Base-by-base conservation (phyloP, 2,329 filamentous ascomycete species). In the Diaporthe sp. region DNA sequence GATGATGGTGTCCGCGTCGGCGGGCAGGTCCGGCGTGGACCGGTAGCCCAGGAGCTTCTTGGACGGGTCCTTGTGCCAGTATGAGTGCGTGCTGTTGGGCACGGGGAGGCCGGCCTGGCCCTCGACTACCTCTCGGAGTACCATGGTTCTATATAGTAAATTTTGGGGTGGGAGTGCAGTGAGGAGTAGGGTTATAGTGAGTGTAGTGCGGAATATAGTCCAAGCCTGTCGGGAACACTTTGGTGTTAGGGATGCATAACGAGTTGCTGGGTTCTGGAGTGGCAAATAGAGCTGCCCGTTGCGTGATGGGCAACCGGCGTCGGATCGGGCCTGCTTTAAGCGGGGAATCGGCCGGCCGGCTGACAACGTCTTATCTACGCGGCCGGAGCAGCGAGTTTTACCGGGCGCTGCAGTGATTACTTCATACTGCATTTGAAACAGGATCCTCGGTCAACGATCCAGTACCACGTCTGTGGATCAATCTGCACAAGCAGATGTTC, bases 51-150 rank as follows among this genome's bases (percentile, higher is more conserved):
- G 82, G 7, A 96, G 87, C 73, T 87, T 86, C 70, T 87, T 79
- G 4, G 92, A 94, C 0, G 92, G 93, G 74, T 93, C 87, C 70
- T 86, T 88, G 79, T 94, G 93, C 94, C 94, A 96, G 85, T 93
- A 95, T 0, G 94, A 94, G 35, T 83, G 80, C 4, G 91, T 92
- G 53, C 92, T 90, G 51, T 89, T 85, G 4, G 86, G 82, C 3
- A 89, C 90, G 3, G 93, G 93, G 27, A 94, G 86, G 65, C 86
- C 88, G 1, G 89, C 83, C 77, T 88, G 86, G 69, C 81, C 81
- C 19, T 82, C 77, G 5, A 70, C 58, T 17, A 76, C 73, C 61
- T 77, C 68, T 59, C 77, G 77, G 65, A 77, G 71, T 4, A 78
- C 76, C 78, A 78, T 79, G 55, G 27, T 73, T 39, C n/a, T 32